Conservation (phyloP, 1,284 basidiomycete genomes). For the Cryptococcus hybrid region DNA sequence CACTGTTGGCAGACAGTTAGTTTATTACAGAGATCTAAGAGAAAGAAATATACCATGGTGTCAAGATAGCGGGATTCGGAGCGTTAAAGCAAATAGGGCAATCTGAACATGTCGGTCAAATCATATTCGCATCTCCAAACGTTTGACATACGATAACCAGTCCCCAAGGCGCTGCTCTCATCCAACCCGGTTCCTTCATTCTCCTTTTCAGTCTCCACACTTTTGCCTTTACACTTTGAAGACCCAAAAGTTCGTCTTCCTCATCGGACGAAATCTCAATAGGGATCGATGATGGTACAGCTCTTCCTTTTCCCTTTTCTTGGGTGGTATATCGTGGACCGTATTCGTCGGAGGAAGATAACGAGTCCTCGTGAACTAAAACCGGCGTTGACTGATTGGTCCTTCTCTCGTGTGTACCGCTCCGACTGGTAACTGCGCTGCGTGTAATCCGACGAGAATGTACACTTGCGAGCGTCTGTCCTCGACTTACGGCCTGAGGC, state of each 20-base stretch:
- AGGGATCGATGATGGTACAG: conserved; percentile 5
- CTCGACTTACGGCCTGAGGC: not conserved
- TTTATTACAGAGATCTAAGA: not conserved
- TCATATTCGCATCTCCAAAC: not conserved
- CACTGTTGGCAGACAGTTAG: conserved; percentile 20
- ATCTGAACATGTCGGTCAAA: conserved; percentile 14
- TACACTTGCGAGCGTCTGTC: not conserved
- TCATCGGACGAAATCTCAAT: conserved; percentile 12
- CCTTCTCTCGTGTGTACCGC: not conserved
- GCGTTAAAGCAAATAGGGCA: conserved; percentile 44
- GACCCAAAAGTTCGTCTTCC: not conserved
- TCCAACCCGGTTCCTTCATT: conserved; percentile 3
- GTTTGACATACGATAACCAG: conserved; percentile 20
- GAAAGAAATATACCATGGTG: conserved; percentile 31
- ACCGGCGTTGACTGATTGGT: not conserved
- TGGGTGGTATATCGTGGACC: conserved; percentile 23
- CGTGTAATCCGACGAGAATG: not conserved
- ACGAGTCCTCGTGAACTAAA: not conserved
- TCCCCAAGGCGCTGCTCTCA: conserved; percentile 14
- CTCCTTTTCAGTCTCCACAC: conserved; percentile 8
- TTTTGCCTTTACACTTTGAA: not conserved
- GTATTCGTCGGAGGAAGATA: not conserved
- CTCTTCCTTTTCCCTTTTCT: conserved; percentile 33
- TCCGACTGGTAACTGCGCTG: not conserved
- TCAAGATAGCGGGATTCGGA: conserved; percentile 36